A percentile compares a stretch with the other conserved stretches of the same genome.
Evolutionary conservation across 2,329 filamentous ascomycete genomes (phyloP).

Genomic region (Teratosphaeria nubilosa): DNA sequence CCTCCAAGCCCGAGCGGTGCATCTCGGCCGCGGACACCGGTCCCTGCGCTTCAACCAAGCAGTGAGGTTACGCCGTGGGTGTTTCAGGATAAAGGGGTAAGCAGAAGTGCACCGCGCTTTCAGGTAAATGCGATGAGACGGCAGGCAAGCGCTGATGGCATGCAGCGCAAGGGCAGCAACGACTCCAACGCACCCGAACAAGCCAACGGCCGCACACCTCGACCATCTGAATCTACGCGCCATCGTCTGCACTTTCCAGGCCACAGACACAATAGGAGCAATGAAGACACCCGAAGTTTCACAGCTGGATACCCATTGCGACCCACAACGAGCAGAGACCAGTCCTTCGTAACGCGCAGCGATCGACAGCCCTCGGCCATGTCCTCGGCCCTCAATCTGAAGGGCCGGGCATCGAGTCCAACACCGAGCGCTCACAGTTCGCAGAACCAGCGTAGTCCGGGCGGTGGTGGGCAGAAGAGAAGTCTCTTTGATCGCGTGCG

Average conservation of each 20-base stretch:
- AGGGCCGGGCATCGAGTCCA: conserved; percentile 65
- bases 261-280: conserved; percentile 58
- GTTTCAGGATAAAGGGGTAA: conserved; percentile 52
- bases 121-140: not conserved
- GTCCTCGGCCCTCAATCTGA: conserved; percentile 40
- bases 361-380: conserved; percentile 44
- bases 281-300: conserved; percentile 42
- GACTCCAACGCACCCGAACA: conserved; percentile 22
- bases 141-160: not conserved
- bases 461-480: conserved; percentile 35
- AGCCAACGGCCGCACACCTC: conserved; percentile 20
- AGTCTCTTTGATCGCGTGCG: conserved; percentile 46
- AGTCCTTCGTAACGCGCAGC: conserved; percentile 48
- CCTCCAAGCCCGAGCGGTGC: conserved; percentile 59
- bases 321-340: conserved; percentile 67
- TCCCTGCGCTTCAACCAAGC: conserved; percentile 18
- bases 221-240: conserved; percentile 37
- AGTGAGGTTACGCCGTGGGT: conserved; percentile 97
- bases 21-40: conserved; percentile 70
- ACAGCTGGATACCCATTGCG: conserved; percentile 47
- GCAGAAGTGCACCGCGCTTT: conserved; percentile 2
- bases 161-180: conserved; percentile 13
- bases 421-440: conserved; percentile 64
- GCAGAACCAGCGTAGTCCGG: conserved; percentile 48
- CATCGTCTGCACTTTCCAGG: conserved; percentile 54